Evolutionary conservation across 306 rosid species (phyloP), one percentile per base, ranked within the genome.

Genomic region (Lathyrus sativus): DNA sequence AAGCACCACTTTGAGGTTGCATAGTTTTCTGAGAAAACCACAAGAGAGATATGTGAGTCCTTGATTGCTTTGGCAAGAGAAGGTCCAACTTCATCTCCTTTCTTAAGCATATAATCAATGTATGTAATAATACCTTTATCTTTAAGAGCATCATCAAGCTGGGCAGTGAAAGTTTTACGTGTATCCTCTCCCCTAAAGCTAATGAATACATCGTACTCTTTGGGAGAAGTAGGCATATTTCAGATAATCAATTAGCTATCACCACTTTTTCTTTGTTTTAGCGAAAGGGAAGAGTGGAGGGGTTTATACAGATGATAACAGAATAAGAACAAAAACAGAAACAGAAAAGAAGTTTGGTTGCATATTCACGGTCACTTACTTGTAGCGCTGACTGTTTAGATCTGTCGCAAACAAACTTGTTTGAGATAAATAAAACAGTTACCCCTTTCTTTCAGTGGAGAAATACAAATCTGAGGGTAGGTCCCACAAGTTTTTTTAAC

Each of bases 141-240:
- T 15, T 3, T 0, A 3, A 76, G 65, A 50, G 77, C 66, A 2
- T 11, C 0, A 1, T 3, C 2, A 31, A 75, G 84, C 35, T 65
- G 62, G 37, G 73, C 53, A 0, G 61, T 17, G 72, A 79, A 79
- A 18, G 3, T 54, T 11, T 0, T 26, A 0, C 76, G 63, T 0
- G 76, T 79, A 35, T 79, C 83, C 11, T 55, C 76, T 4, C 79
- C 79, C 33, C 83, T 54, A 17, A 79, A 79, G 12, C 57, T 79
- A 4, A 79, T 6, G 11, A 79, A 79, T 0, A 79, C 79, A 38
- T 79, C 79, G 38, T 61, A 2, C 9, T 62, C 53, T 42, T 38
- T n/a, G 3, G 43, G 7, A 14, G 35, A 2, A 6, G 4, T 13
- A 50, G 33, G 8, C 62, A 53, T 58, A 2, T 57, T 31, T 45